These are phyloP conservation scores for Westerdykella sp. DNA, from an alignment of 2,329 filamentous ascomycete species.

Conservation along the genomic window DNA sequence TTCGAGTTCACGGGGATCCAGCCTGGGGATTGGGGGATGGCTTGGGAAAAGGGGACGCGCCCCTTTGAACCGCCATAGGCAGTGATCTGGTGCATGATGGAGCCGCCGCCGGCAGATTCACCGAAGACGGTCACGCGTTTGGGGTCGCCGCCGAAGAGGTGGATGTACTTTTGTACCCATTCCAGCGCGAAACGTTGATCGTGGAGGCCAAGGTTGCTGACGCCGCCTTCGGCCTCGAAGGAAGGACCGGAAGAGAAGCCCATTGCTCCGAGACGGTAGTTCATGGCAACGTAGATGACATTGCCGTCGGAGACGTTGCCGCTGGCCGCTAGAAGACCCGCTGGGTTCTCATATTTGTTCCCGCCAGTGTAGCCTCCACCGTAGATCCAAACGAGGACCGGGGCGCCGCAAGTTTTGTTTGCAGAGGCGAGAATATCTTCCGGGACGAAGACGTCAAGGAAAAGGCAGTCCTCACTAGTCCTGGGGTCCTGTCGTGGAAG, in stretches of 20 bases:
- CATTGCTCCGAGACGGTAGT: constrained; percentile 43
- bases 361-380: constrained; percentile 45
- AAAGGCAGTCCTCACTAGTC: constrained; percentile 45
- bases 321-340: constrained; percentile 40
- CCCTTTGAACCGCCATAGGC: constrained; percentile 38
- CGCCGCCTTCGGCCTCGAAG: constrained; percentile 30
- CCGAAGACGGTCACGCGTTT: constrained; percentile 36
- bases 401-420: constrained; percentile 29
- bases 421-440: constrained; percentile 30
- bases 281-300: constrained; percentile 41
- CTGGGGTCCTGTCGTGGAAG: constrained; percentile 19
- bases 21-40: constrained; percentile 37
- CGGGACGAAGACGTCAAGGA: constrained; percentile 45
- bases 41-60: constrained; percentile 33
- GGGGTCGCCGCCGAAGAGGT: constrained; percentile 36
- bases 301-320: constrained; percentile 37
- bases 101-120: constrained; percentile 35
- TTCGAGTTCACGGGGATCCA: constrained; percentile 29
- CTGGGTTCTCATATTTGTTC: constrained; percentile 39
- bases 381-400: constrained; percentile 48
- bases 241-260: constrained; percentile 32
- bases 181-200: constrained; percentile 38
- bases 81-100: constrained; percentile 38
- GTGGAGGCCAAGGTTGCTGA: constrained; percentile 30
- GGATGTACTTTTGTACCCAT: constrained; percentile 38